Evolutionary conservation across 2,329 filamentous ascomycete genomes (phyloP).

Genomic region (Amphichorda felina): DNA sequence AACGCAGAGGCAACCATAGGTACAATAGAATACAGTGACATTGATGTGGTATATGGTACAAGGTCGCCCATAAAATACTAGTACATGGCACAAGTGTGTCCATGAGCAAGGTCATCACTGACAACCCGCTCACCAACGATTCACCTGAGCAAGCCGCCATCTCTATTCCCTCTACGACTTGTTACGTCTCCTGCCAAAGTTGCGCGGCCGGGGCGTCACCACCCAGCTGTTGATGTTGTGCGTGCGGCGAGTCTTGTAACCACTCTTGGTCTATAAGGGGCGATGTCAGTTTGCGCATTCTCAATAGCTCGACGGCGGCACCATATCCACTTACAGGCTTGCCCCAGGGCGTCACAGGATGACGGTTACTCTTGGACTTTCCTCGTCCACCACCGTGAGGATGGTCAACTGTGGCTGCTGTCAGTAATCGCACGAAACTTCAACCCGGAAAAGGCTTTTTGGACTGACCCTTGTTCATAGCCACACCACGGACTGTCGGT

Average conservation of each 20-base stretch:
- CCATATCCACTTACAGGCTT: conserved; percentile 59
- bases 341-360: conserved; percentile 95
- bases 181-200: conserved; percentile 77
- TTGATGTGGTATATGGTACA: too few species aligned
- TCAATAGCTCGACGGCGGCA: neutral
- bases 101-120: too few species aligned
- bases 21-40: too few species aligned
- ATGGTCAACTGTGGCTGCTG: conserved; percentile 59
- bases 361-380: conserved; percentile 96
- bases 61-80: too few species aligned
- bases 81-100: too few species aligned
- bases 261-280: conserved; percentile 54
- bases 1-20: too few species aligned
- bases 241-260: conserved; percentile 85
- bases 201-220: conserved; percentile 70
- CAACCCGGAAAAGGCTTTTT: neutral
- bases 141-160: too few species aligned
- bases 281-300: conserved; percentile 9
- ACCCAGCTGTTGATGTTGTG: conserved; percentile 88
- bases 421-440: neutral
- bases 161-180: conserved; percentile 30
- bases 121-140: too few species aligned
- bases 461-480: conserved; percentile 80
- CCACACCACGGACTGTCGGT: conserved; percentile 90
- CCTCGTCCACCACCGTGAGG: conserved; percentile 97